Base-by-base conservation (phyloP, 1,284 basidiomycete species). In the Trametes hirsuta region DNA sequence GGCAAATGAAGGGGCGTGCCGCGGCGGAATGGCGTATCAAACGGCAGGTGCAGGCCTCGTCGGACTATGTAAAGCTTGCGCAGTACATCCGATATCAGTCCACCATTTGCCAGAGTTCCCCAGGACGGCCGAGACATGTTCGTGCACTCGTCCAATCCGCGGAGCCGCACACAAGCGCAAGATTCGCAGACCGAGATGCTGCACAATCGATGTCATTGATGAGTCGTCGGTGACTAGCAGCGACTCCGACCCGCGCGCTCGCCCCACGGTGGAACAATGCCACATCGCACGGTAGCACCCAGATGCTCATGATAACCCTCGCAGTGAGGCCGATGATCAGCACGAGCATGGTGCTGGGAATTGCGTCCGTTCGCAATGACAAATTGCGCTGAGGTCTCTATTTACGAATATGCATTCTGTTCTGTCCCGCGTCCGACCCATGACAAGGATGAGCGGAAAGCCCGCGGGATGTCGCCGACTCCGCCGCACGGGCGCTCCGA, bases 61-160 rank as follows among this genome's bases (percentile, higher is more conserved):
- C 52, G 52, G 52, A 53, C 52, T 46, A 53, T 35, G 52, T 53
- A 36, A 41, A 57, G 48, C 55, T 48, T 56, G 53, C 56, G 53
- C 57, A 63, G 60, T 61, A 59, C 58, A 40, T 61, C 64, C 64
- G 64, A 62, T 61, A 65, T 63, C 64, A 65, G 47, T 11, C 58
- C 57, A 53, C 39, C 10, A 2, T 25, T 55, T 47, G 62, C 34
- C 30, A n/a, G 47, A 39, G 18, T 18, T 37, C 24, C 30, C 37
- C 37, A 22, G 53, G 21, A 51, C 42, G 30, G 50, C 46, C 44
- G 50, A 54, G 39, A 14, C 58, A 62, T 57, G 60, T 62, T 58
- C 55, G 60, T 58, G 45, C 60, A 35, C 24, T 44, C 30, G 45
- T 22, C 60, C 58, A 65, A 65, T 65, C 40, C 57, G 44, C 48